These are phyloP conservation scores for Pseudomonodictys pantanalensis DNA, from an alignment of 495 filamentous ascomycete species.

Conservation along the genomic window DNA sequence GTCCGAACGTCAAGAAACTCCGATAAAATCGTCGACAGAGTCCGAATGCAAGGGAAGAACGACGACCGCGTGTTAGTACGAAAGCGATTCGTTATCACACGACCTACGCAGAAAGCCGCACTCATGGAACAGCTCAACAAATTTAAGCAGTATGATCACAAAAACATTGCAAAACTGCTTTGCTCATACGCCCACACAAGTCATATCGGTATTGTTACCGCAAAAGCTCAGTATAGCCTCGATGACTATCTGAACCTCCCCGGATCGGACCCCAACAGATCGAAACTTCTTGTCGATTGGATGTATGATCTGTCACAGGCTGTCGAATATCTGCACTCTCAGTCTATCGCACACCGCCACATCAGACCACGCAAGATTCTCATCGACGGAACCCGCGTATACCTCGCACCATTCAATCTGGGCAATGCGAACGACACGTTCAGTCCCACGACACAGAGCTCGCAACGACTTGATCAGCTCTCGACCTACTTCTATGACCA, in stretches of 20 bases:
- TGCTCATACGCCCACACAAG: slow-evolving; percentile 33
- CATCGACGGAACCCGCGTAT: slow-evolving; percentile 31
- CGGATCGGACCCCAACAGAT: slow-evolving; percentile 19
- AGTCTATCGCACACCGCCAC: slow-evolving; percentile 26
- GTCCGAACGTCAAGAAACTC: slow-evolving; percentile 17
- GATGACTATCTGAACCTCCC: slow-evolving; percentile 30
- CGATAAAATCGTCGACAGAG: slow-evolving; percentile 32
- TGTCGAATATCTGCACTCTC: slow-evolving; percentile 31
- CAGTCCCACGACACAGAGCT: slow-evolving; percentile 12
- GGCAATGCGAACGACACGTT: slow-evolving; percentile 4
- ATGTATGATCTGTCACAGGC: slow-evolving; percentile 35
- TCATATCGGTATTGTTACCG: slow-evolving; percentile 29
- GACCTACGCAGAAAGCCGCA: slow-evolving; percentile 23
- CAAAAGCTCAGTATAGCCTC: slow-evolving; percentile 27
- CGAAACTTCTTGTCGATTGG: slow-evolving; percentile 34
- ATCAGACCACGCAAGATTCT: slow-evolving; percentile 37
- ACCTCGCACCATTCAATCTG: slow-evolving; percentile 32
- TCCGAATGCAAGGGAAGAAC: slow-evolving; percentile 23
- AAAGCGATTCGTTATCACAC: slow-evolving; percentile 29
- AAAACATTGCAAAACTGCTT: slow-evolving; percentile 29
- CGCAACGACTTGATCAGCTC: slow-evolving; percentile 20
- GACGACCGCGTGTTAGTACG: slow-evolving; percentile 30
- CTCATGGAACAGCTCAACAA: slow-evolving; percentile 29
- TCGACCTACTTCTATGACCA: slow-evolving; percentile 25
- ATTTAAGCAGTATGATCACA: slow-evolving; percentile 32